Percentiles rank a stretch among this genome's conserved stretches.
phyloP scores from a whole-genome alignment of 805 yeast species.

The Maudiozyma barnettii region DNA sequence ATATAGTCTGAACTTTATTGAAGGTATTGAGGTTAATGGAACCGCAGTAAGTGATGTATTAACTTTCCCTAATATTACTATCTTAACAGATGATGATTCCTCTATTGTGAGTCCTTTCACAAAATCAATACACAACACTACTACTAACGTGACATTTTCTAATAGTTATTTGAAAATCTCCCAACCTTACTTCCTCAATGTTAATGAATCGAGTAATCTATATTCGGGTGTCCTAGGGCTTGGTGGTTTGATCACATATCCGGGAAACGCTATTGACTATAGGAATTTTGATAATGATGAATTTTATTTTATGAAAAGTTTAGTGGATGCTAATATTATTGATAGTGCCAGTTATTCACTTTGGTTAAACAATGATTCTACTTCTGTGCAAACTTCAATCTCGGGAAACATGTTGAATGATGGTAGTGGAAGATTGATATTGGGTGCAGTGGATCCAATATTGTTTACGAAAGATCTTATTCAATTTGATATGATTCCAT shows the following conservation, averaged over 20 bases:
- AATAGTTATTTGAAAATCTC: slow-evolving; percentile 12
- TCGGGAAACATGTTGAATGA: slow-evolving; percentile 4
- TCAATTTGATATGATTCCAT: slow-evolving; percentile 42
- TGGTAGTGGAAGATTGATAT: slow-evolving; percentile 32
- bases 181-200: slow-evolving; percentile 30
- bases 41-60: slow-evolving; percentile 18
- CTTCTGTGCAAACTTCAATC: slow-evolving; percentile 1
- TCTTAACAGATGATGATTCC: neutral
- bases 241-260: slow-evolving; percentile 24
- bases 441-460: slow-evolving; percentile 50
- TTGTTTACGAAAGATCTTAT: slow-evolving; percentile 40
- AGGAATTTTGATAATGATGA: slow-evolving; percentile 10
- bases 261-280: slow-evolving; percentile 12
- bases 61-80: slow-evolving; percentile 9
- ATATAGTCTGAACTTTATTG: slow-evolving; percentile 18
- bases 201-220: slow-evolving; percentile 29
- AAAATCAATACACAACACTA: neutral
- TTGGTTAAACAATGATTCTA: slow-evolving; percentile 24
- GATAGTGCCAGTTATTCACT: slow-evolving; percentile 37
- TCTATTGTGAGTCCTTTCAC: neutral
- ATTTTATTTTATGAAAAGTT: slow-evolving; percentile 28
- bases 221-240: slow-evolving; percentile 39
- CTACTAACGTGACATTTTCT: neutral
- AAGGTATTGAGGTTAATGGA: slow-evolving; percentile 17
- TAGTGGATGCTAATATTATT: slow-evolving; percentile 27